Percentiles rank a stretch among this genome's conserved stretches.
phyloP scores from a whole-genome alignment of 2,329 filamentous ascomycete species.

The Dactylonectria macrodidyma region DNA sequence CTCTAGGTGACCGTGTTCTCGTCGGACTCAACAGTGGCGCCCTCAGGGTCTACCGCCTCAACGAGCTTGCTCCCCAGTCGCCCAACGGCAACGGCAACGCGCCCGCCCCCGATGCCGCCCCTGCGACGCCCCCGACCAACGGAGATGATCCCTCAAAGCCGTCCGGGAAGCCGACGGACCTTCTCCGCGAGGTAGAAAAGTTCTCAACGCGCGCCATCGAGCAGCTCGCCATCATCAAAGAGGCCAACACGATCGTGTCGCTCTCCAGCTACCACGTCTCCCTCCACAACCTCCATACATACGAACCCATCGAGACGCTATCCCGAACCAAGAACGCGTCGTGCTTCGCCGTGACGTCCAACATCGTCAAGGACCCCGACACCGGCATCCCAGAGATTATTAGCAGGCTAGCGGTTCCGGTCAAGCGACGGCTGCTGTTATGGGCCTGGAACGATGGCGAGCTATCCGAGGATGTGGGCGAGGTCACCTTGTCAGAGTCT shows the following conservation, averaged over 20 bases:
- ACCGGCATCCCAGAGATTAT: slow-evolving; percentile 95
- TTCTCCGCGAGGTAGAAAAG: slow-evolving; percentile 92
- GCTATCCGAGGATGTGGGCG: slow-evolving; percentile 78
- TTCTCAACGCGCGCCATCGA: slow-evolving; percentile 93
- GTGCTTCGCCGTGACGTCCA: slow-evolving; percentile 93
- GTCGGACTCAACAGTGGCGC: slow-evolving; percentile 93
- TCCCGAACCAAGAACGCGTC: slow-evolving; percentile 89
- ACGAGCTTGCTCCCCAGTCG: slow-evolving; percentile 68
- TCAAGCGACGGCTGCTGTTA: slow-evolving; percentile 89
- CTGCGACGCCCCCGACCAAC: slow-evolving; percentile 49
- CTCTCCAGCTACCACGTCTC: slow-evolving; percentile 92
- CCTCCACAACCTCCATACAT: slow-evolving; percentile 90
- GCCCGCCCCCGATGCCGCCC: slow-evolving; percentile 44
- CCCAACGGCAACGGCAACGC: slow-evolving; percentile 49
- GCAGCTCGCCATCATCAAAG: slow-evolving; percentile 95
- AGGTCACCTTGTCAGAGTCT: slow-evolving; percentile 85
- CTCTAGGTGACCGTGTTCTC: slow-evolving; percentile 85
- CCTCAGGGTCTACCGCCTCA: slow-evolving; percentile 92
- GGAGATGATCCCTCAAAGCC: slow-evolving; percentile 49
- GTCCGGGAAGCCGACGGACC: slow-evolving; percentile 76
- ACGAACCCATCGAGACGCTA: slow-evolving; percentile 84
- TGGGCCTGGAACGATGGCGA: slow-evolving; percentile 99
- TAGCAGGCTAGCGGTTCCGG: slow-evolving; percentile 89
- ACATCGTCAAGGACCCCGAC: slow-evolving; percentile 90
- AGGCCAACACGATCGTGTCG: slow-evolving; percentile 91